Conservation (phyloP, 2,329 filamentous ascomycete species). For the Sordariomycetes sp. region DNA sequence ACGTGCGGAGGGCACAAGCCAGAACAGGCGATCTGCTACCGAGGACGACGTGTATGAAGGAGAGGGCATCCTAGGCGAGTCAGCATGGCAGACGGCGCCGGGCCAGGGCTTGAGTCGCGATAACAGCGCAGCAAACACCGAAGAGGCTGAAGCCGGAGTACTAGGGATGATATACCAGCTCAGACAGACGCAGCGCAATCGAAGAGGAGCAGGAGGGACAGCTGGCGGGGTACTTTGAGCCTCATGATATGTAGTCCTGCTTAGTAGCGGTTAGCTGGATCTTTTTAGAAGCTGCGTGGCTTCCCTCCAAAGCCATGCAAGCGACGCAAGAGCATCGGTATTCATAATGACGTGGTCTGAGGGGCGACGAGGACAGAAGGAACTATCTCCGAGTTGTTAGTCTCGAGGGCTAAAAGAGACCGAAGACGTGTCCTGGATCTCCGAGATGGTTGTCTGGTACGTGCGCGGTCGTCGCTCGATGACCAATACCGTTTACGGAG, state of each 20-base stretch:
- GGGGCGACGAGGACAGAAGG: too few species aligned
- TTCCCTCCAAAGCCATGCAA: too few species aligned
- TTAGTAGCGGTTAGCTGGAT: background rate
- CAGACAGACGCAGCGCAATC: slow-evolving; percentile 45
- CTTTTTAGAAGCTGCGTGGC: background rate
- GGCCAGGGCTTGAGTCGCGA: slow-evolving; percentile 40
- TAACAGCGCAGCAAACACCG: slow-evolving; percentile 35
- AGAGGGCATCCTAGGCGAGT: slow-evolving; percentile 44
- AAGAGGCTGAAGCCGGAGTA: slow-evolving; percentile 43
- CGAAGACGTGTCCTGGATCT: too few species aligned
- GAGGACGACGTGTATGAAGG: slow-evolving; percentile 43
- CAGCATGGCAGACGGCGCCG: slow-evolving; percentile 50
- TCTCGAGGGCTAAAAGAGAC: too few species aligned
- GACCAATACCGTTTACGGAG: too few species aligned
- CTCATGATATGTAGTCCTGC: too few species aligned
- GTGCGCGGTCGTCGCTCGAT: too few species aligned
- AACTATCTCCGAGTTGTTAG: too few species aligned
- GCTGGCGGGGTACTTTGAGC: too few species aligned
- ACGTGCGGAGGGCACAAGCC: slow-evolving; percentile 34
- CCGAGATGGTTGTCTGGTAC: too few species aligned
- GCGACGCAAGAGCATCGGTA: too few species aligned
- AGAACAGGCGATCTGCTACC: slow-evolving; percentile 35
- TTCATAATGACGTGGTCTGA: too few species aligned
- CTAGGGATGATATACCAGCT: slow-evolving; percentile 50
- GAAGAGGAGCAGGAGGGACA: slow-evolving; percentile 32